Base-by-base conservation (phyloP, 73 alveolate species). In the Breviolum minutum region DNA sequence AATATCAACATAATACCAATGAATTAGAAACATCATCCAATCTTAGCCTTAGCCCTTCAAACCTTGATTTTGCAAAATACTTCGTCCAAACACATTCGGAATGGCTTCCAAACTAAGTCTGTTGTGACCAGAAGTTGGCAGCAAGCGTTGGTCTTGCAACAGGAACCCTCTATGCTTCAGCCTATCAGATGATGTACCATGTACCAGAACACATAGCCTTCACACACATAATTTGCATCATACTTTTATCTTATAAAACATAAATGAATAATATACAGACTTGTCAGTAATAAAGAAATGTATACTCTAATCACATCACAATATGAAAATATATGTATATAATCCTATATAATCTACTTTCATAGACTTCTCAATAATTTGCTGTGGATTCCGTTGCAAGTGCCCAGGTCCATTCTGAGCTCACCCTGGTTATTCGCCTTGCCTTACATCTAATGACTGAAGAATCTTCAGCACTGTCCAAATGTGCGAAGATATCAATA, bases 321-420 rank as follows among this genome's bases (percentile, higher is more conserved):
- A 40, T 40, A 40, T 40, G 54, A 40, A 77, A 48, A 73, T 73
- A 30, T 73, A 48, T 13, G 2, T 73, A 6, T 26, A 48, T 26
- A 0, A 26, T 19, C 60, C n/a, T 73, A 30, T 73, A 30, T 26
- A 24, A 20, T 26, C 27, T 19, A 48, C 30, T 9, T 19, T 8
- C 22, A 17, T 73, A 10, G 83, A 19, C 83, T 73, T 73, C 82
- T 73, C 83, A 16, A 40, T 40, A 0, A 40, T 40, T 40, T 40
- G 54, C 54, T 40, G 54, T 40, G 48, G 83, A 77, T 77, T 77
- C 86, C 86, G 14, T 6, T 73, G 83, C 83, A 73, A 73, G 83
- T 73, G 63, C 86, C 63, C 86, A 77, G 86, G 62, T 29, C 63
- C 86, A 30, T n/a, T 77, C 86, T 77, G 86, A 77, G 86, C 86